Evolutionary conservation across 2,329 filamentous ascomycete genomes (phyloP), one percentile per base, ranked within the genome.

Genomic region (Tolypocladium paradoxum): DNA sequence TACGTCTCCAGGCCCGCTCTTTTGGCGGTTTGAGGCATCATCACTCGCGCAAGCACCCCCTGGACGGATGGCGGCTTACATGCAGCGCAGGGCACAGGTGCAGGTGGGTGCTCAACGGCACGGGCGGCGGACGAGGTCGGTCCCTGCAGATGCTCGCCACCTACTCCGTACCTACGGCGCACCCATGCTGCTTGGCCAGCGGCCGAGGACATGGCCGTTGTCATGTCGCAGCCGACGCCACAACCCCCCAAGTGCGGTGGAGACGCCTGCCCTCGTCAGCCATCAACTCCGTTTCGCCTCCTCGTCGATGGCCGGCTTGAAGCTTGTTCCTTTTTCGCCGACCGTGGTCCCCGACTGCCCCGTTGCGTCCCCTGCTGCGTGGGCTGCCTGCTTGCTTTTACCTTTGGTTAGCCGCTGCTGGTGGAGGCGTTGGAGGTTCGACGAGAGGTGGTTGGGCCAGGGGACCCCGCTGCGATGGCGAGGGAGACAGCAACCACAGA

Each of bases 401-500:
- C 54, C 53, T 52, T 52, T 54, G n/a, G 49, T 11, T 54, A 54
- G 53, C 45, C 34, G 18, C 40, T 20, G 27, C 27, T 46, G 27
- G 14, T 20, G 27, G 27, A 20, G 40, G 43, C 27, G 27, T 14
- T 20, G 27, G 27, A 20, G 40, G 43, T 18, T 33, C 9, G 43
- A 45, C 14, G 24, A 14, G 40, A 29, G 54, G 53, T 58, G 57
- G 55, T 50, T 56, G 57, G 54, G 49, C 49, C n/a, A n/a, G n/a
- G n/a, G n/a, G n/a, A n/a, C n/a, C n/a, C n/a, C n/a, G n/a, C n/a
- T n/a, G n/a, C n/a, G n/a, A n/a, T n/a, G n/a, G n/a, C n/a, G n/a
- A n/a, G n/a, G n/a, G n/a, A n/a, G n/a, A n/a, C n/a, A 64, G 61
- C 58, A 61, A 64, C 63, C 62, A 62, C 56, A 65, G 59, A 65